Base-by-base conservation (phyloP, 208 protist genomes). In the Wallacemonas sp. region DNA sequence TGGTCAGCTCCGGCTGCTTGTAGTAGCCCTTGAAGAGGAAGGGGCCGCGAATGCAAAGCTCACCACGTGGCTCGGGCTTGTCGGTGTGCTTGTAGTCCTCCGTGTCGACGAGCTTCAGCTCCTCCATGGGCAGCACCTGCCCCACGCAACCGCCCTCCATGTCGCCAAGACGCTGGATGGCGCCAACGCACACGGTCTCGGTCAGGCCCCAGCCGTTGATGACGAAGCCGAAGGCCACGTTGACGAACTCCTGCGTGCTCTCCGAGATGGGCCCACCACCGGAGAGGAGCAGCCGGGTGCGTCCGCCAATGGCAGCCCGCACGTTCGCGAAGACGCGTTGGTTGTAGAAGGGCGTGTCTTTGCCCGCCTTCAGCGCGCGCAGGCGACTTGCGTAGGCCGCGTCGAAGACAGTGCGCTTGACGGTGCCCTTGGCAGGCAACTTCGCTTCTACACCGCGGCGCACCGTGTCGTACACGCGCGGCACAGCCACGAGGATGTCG, bases 61-160 rank as follows among this genome's bases (percentile, higher is more conserved):
- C 89, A 44, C 73, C 75, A 13, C 79, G 73, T 1, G 70, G 69
- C 30, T 82, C 69, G 0, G 81, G 84, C 48, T 62, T 68, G 53
- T 94, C 81, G 0, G 79, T 87, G 76, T 93, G 85, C 57, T 78
- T 83, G 69, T 88, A 92, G 21, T 83, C 79, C 2, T 90, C 85
- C 1, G 90, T 81, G 57, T 98, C 93, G 2, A 84, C 69, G 0
- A 99, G 78, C 72, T 92, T 91, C 39, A 99, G 33, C 73, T 99
- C 87, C 37, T 66, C 62, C 6, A 62, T 54, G 13, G 72, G 54
- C 10, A 97, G 38, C n/a, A 90, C 41, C 52, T 84, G 75, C 1
- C 92, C 93, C 32, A 86, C 80, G 45, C 70, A 71, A 17, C 67
- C 71, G 3, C 71, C 67, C 22, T 73, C 57, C 37, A 81, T 12